Evolutionary conservation across 1,284 basidiomycete genomes (phyloP), one percentile per base, ranked within the genome.

Genomic region (Chondrostereum purpureum): DNA sequence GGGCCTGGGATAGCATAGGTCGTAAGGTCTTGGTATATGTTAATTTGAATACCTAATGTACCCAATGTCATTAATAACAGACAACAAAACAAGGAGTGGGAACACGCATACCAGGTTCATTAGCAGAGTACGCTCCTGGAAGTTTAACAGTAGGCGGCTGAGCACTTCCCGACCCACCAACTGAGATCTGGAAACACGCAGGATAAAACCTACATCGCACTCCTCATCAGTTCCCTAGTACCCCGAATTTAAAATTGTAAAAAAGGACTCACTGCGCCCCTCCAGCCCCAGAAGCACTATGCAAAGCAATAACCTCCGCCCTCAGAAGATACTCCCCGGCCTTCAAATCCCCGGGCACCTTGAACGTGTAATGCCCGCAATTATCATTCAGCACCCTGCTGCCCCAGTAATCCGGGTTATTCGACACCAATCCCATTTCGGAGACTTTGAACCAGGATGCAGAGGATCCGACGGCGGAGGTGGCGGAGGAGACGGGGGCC

Each of bases 391-490:
- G 16, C 10, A 19, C 18, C 59, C 59, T 58, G 46, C 66, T 61
- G 16, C 64, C 67, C 61, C 69, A 77, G 57, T 73, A 75, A 45
- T 70, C 69, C 1, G 72, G 71, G 54, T 66, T 68, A 52, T 60
- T 67, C 31, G 71, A 72, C 0, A 69, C 67, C 16, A 76, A 53
- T 37, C 74, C 75, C 47, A 67, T 65, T 56, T 77, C 67, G 11
- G 65, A 58, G 38, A 77, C 65, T 62, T 78, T 78, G 65, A 78
- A 77, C 75, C 75, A 78, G 31, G 52, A 52, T 5, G 68, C 62
- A 41, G 54, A 56, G 2, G 69, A 60, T 18, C 70, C 73, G 42
- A 64, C 65, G 4, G 73, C 72, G 22, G 66, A 67, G 1, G 58
- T 66, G 1, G 74, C 75, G 51, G 76, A 67, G 19, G 46, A 48